phyloP scores from a whole-genome alignment of 2,329 filamentous ascomycete species.

The Aspergillus pseudoterreus region DNA sequence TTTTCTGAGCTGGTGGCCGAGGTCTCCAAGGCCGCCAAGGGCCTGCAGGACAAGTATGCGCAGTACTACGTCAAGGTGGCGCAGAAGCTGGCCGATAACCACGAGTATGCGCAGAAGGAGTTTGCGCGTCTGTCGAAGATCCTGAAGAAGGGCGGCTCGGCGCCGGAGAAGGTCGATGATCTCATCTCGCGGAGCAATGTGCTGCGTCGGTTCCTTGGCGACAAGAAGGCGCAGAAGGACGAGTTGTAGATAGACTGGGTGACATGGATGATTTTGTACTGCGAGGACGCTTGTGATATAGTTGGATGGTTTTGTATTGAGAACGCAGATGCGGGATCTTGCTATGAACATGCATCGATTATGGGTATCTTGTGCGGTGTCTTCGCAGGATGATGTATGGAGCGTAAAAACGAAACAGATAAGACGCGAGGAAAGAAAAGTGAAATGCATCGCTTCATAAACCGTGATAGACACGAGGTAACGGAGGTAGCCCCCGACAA shows the following conservation, averaged over 20 bases:
- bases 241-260: slow-evolving; percentile 50
- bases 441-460: not conserved
- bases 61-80: slow-evolving; percentile 93
- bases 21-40: slow-evolving; percentile 66
- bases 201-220: slow-evolving; percentile 68
- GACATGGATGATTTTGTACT: slow-evolving; percentile 4
- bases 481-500: not conserved
- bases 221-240: slow-evolving; percentile 60
- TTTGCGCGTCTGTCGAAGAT: slow-evolving; percentile 73
- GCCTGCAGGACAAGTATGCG: slow-evolving; percentile 74
- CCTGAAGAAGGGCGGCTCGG: slow-evolving; percentile 80
- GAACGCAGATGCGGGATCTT: no score
- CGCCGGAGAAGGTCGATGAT: slow-evolving; percentile 83
- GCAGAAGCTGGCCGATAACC: slow-evolving; percentile 74
- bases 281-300: not conserved
- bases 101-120: slow-evolving; percentile 81
- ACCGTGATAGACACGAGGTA: not conserved
- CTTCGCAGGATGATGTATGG: not conserved
- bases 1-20: slow-evolving; percentile 65
- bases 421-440: not conserved
- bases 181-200: slow-evolving; percentile 84
- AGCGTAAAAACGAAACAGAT: not conserved
- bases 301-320: not conserved
- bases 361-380: slow-evolving; percentile 3
- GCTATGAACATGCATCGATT: no score